A percentile compares a stretch with the other conserved stretches of the same genome.
Conservation (phyloP, 305 asterid species). For the Caryopteris hybrid region DNA sequence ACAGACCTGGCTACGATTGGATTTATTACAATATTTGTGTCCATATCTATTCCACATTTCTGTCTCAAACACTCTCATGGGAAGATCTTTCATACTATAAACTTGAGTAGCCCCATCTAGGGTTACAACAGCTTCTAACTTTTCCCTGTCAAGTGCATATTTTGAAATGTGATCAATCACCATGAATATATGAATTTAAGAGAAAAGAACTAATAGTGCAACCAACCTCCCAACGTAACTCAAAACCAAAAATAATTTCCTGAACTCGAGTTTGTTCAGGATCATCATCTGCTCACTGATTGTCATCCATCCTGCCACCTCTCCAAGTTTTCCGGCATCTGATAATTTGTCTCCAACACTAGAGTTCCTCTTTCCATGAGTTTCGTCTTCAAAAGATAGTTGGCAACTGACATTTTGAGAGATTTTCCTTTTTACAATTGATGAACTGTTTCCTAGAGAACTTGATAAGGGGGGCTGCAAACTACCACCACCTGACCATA, state of each 20-base stretch:
- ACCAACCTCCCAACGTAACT: slow-evolving; percentile 63
- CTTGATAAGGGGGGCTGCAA: slow-evolving; percentile 17
- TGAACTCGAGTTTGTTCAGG: slow-evolving; percentile 44
- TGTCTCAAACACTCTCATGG: slow-evolving; percentile 53
- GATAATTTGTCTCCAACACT: slow-evolving; percentile 4
- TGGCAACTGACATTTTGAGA: slow-evolving; percentile 7
- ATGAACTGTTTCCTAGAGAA: not conserved
- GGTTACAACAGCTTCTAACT: slow-evolving; percentile 45
- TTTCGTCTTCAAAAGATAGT: slow-evolving; percentile 25
- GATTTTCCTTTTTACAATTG: not conserved
- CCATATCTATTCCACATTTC: slow-evolving; percentile 55
- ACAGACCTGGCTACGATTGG: slow-evolving; percentile 52
- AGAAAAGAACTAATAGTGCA: not conserved
- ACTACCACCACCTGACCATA: slow-evolving; percentile 20
- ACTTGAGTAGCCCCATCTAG: slow-evolving; percentile 40
- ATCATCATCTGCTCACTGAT: slow-evolving; percentile 29
- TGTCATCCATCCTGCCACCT: not conserved
- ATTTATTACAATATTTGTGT: slow-evolving; percentile 7
- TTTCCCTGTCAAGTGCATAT: slow-evolving; percentile 32
- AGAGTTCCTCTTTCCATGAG: slow-evolving; percentile 13
- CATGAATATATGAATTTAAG: not conserved
- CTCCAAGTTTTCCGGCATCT: slow-evolving; percentile 4
- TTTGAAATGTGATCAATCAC: not conserved
- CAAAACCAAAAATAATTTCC: slow-evolving; percentile 56
- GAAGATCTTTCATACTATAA: slow-evolving; percentile 20